Conservation (phyloP, 768 basidiomycete genomes). For the Phylloporus sp. region DNA sequence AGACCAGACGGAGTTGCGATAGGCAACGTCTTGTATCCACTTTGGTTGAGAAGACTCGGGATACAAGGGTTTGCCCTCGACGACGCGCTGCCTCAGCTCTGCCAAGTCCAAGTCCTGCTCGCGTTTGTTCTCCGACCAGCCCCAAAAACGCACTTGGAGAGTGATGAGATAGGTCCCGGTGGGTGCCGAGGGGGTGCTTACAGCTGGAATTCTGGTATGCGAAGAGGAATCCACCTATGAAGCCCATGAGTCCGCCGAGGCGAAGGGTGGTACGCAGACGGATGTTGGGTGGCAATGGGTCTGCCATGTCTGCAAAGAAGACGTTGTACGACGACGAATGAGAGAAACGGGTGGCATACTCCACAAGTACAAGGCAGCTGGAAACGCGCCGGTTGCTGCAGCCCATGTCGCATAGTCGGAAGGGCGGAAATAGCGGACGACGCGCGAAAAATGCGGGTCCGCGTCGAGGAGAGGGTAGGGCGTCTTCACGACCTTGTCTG, state of each 20-base stretch:
- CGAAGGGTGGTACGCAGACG: constrained; percentile 38
- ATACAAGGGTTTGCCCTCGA: constrained; percentile 79
- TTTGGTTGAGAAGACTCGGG: constrained; percentile 75
- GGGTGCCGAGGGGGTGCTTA: constrained; percentile 36
- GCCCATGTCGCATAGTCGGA: constrained; percentile 88
- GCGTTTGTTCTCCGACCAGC: constrained; percentile 83
- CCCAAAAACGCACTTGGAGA: constrained; percentile 82
- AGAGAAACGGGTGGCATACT: constrained; percentile 54
- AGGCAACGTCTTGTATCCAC: constrained; percentile 85
- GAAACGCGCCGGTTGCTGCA: constrained; percentile 73
- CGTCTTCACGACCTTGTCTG: constrained; percentile 49
- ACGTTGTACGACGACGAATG: constrained; percentile 8
- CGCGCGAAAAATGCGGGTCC: constrained; percentile 85
- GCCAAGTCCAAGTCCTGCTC: constrained; percentile 74
- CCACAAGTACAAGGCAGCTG: constrained; percentile 74
- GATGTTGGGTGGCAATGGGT: constrained; percentile 35
- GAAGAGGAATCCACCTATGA: constrained; percentile 85
- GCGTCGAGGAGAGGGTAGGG: constrained; percentile 90
- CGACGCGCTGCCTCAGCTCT: constrained; percentile 71
- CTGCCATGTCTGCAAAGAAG: constrained; percentile 39
- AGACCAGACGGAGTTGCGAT: constrained; percentile 87
- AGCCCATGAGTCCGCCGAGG: constrained; percentile 73
- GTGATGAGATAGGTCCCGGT: constrained; percentile 13
- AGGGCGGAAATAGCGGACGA: constrained; percentile 82
- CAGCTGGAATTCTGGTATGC: constrained; percentile 89